These are phyloP conservation scores for Tetrapyrgos nigripes DNA, from an alignment of 1,284 basidiomycete genomes.

Conservation along the genomic window DNA sequence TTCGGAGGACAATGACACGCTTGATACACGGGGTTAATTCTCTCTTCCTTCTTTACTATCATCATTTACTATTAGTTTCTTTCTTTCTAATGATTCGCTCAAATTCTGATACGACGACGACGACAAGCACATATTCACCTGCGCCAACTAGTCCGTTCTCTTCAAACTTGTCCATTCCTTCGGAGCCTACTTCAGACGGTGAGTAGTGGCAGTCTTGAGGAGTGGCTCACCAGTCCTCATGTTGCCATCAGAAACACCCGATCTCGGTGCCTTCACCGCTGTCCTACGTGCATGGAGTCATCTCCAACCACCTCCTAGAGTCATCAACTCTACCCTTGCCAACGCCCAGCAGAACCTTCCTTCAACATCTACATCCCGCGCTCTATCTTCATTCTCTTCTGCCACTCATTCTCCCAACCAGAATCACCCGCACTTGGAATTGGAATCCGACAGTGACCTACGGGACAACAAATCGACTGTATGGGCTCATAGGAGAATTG, in stretches of 20 bases:
- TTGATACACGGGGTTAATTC: background rate
- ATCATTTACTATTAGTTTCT: background rate
- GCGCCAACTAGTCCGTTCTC: conserved; percentile 57
- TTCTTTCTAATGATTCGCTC: conserved; percentile 22
- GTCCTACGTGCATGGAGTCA: conserved; percentile 73
- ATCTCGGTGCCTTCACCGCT: conserved; percentile 75
- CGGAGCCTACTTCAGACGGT: conserved; percentile 76
- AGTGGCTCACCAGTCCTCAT: background rate
- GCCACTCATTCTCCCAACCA: conserved; percentile 28
- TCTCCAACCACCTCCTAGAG: conserved; percentile 51
- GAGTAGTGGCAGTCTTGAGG: conserved; percentile 24
- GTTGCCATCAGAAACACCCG: conserved; percentile 65
- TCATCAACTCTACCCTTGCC: conserved; percentile 27
- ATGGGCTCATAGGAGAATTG: conserved; percentile 68
- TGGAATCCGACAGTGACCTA: conserved; percentile 45
- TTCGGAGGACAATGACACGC: background rate
- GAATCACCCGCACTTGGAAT: conserved; percentile 39
- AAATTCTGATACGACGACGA: conserved; percentile 21
- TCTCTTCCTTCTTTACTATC: conserved; percentile 12
- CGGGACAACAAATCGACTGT: conserved; percentile 57
- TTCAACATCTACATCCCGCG: conserved; percentile 34
- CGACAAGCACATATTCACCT: conserved; percentile 19
- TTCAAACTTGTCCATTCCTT: conserved; percentile 50
- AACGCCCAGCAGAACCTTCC: conserved; percentile 30
- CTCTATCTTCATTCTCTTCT: conserved; percentile 26